phyloP scores from a whole-genome alignment of 1,139 yeast genomes.

The Geotrichum macrosporum region DNA sequence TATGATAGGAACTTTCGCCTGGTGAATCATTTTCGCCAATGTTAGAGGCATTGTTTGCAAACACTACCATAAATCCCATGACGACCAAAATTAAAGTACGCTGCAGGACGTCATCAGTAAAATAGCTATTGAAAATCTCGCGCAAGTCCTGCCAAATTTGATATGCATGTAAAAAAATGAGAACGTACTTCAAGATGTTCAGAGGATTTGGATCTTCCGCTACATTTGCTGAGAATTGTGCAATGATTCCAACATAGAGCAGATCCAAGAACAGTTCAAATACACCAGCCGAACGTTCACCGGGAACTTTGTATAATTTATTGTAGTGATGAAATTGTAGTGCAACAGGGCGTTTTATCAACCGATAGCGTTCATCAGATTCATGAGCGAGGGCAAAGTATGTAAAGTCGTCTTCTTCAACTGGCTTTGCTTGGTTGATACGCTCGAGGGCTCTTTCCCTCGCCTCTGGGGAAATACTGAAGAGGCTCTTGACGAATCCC shows the following conservation, averaged over 20 bases:
- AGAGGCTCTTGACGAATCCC: conserved; percentile 6
- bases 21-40: conserved; percentile 39
- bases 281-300: conserved; percentile 50
- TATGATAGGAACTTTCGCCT: conserved; percentile 10
- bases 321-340: conserved; percentile 60
- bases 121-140: conserved; percentile 62
- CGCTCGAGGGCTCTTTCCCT: conserved; percentile 20
- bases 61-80: conserved; percentile 48
- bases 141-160: conserved; percentile 62
- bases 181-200: conserved; percentile 47
- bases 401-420: conserved; percentile 21
- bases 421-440: conserved; percentile 16
- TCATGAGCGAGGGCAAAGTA: conserved; percentile 18
- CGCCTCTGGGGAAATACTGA: conserved; percentile 7
- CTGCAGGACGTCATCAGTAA: conserved; percentile 58
- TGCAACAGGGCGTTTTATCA: conserved; percentile 53
- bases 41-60: conserved; percentile 49
- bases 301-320: conserved; percentile 51
- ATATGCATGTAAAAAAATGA: conserved; percentile 57
- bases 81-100: conserved; percentile 53
- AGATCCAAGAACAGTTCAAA: conserved; percentile 60
- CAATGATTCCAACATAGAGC: conserved; percentile 61
- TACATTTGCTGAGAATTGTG: conserved; percentile 55
- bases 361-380: conserved; percentile 12
- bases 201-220: conserved; percentile 49